Percentiles rank a stretch among this genome's conserved stretches.
phyloP scores from a whole-genome alignment of 179 eudicot genomes.

The Camellia oleifera region DNA sequence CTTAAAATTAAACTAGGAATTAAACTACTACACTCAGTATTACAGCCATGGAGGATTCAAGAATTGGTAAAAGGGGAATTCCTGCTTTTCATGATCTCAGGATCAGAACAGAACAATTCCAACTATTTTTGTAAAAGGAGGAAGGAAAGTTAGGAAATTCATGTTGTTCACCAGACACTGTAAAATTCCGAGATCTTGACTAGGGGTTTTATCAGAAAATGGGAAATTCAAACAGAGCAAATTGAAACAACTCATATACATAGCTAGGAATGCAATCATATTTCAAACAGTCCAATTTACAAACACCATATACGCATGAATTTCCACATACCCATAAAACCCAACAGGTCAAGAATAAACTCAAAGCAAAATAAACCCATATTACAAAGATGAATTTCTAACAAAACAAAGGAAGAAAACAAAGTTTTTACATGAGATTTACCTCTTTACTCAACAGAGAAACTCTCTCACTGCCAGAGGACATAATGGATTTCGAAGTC shows the following conservation, averaged over 20 bases:
- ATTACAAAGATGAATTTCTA: neutral
- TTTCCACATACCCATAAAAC: neutral
- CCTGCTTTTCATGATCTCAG: neutral
- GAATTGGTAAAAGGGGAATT: neutral
- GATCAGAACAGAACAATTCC: neutral
- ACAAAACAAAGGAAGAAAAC: neutral
- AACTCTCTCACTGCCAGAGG: neutral
- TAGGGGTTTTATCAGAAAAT: neutral
- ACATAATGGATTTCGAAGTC: neutral
- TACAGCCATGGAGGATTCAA: neutral
- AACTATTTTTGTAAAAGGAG: neutral
- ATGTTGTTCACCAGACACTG: too few species aligned
- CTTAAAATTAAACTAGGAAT: too few species aligned
- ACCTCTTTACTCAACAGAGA: constrained; percentile 11
- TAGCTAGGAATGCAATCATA: neutral
- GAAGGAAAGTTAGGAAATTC: neutral
- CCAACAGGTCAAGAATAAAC: neutral
- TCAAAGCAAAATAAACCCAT: neutral
- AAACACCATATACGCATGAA: neutral
- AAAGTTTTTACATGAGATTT: neutral
- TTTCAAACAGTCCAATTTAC: neutral
- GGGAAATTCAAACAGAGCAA: neutral
- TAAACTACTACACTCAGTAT: neutral
- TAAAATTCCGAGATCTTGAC: neutral
- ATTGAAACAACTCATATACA: neutral